These are phyloP conservation scores for Globomyces sp. DNA, from an alignment of 371 early-diverging fungal genomes.

Conservation along the genomic window DNA sequence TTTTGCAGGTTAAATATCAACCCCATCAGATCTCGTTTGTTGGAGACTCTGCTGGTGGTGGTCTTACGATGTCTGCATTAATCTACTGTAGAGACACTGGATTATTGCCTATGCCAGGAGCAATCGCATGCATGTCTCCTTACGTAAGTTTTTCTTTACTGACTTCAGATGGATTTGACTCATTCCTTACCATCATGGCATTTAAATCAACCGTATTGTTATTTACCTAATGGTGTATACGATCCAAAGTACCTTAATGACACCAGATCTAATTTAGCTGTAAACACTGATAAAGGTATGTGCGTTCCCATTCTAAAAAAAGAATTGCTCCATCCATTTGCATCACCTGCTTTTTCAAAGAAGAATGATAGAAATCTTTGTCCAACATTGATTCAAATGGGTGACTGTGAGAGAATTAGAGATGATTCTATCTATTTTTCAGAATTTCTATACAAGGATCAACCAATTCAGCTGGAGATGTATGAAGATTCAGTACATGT, in stretches of 20 bases:
- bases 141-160: conserved; percentile 19
- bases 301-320: neutral
- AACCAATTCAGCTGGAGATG: conserved; percentile 34
- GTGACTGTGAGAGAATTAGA: conserved; percentile 57
- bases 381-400: conserved; percentile 60
- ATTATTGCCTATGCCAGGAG: conserved; percentile 43
- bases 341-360: conserved; percentile 19
- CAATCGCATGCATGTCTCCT: conserved; percentile 52
- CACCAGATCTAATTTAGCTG: conserved; percentile 19
- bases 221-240: conserved; percentile 43
- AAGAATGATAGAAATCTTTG: conserved; percentile 35
- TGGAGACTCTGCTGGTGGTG: conserved; percentile 58
- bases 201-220: conserved; percentile 55
- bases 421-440: conserved; percentile 51
- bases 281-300: conserved; percentile 5
- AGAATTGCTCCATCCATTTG: conserved; percentile 18
- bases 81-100: conserved; percentile 45
- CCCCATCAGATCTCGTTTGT: conserved; percentile 59
- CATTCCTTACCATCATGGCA: conserved; percentile 46
- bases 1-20: conserved; percentile 55
- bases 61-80: conserved; percentile 30
- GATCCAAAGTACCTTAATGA: conserved; percentile 6
- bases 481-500: conserved; percentile 46
- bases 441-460: neutral
- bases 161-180: conserved; percentile 56